These are phyloP conservation scores for Thalia dealbata DNA, from an alignment of 176 grass and related monocot species.

Conservation along the genomic window DNA sequence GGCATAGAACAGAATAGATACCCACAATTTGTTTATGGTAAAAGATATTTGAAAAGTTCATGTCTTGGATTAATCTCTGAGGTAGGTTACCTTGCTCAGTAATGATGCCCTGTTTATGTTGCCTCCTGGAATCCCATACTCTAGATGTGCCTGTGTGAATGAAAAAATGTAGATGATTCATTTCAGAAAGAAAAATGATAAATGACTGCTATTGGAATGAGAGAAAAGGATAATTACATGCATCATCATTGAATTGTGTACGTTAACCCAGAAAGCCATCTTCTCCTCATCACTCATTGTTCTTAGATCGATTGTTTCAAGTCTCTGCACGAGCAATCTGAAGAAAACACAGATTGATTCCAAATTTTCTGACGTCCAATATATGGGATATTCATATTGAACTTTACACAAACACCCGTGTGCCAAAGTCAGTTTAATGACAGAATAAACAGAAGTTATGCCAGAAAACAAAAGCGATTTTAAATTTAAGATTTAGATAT, in stretches of 20 bases:
- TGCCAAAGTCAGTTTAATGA: no score
- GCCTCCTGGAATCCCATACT: slow-evolving; percentile 49
- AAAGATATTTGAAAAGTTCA: neutral
- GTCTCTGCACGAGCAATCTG: slow-evolving; percentile 59
- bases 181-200: neutral
- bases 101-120: slow-evolving; percentile 45
- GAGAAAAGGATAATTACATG: slow-evolving; percentile 56
- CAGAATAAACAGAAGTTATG: no score
- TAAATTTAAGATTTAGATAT: neutral
- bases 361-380: neutral
- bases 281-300: slow-evolving; percentile 73
- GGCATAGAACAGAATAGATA: neutral
- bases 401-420: no score
- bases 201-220: neutral
- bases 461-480: no score
- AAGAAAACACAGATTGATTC: slow-evolving; percentile 8
- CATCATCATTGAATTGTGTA: slow-evolving; percentile 97
- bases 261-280: slow-evolving; percentile 91
- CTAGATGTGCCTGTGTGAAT: slow-evolving; percentile 61
- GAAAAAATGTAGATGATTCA: neutral
- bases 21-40: neutral
- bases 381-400: no score
- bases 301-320: slow-evolving; percentile 53
- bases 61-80: neutral
- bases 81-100: slow-evolving; percentile 50